A percentile compares a stretch with the other conserved stretches of the same genome.
These are phyloP conservation scores for Skeletonema menzelii DNA, from an alignment of 108 stramenopile species.

Conservation along the genomic window DNA sequence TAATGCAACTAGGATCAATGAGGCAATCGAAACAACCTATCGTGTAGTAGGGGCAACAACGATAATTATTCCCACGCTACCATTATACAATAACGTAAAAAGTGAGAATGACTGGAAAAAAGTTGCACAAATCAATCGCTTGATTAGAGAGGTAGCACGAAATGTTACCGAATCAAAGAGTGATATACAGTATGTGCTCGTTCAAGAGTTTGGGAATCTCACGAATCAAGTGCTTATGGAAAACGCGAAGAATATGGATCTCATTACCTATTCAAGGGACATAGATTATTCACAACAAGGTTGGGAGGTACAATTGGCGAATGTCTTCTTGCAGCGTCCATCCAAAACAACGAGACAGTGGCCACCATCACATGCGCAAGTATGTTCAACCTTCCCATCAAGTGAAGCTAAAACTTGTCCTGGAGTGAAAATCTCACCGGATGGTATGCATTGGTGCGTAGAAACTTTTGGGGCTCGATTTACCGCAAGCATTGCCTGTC, in stretches of 20 bases:
- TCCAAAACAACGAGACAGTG: constrained; percentile 10
- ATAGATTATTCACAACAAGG: background rate
- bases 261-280: background rate
- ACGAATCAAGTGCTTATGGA: constrained; percentile 16
- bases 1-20: constrained; percentile 8
- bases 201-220: constrained; percentile 32
- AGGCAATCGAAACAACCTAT: constrained; percentile 29
- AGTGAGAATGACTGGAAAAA: constrained; percentile 16
- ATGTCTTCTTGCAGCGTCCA: constrained; percentile 30
- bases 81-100: constrained; percentile 14
- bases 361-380: constrained; percentile 34
- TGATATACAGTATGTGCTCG: constrained; percentile 5
- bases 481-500: constrained; percentile 26
- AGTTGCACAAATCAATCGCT: constrained; percentile 22
- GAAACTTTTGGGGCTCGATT: constrained; percentile 38
- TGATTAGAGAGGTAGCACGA: constrained; percentile 19
- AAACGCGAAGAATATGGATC: constrained; percentile 12
- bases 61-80: background rate
- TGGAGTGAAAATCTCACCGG: constrained; percentile 13
- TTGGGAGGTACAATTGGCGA: background rate
- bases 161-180: background rate
- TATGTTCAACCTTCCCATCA: constrained; percentile 10
- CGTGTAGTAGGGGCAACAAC: constrained; percentile 11
- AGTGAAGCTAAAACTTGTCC: constrained; percentile 1
- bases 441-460: constrained; percentile 52